Evolutionary conservation across 1,139 yeast species (phyloP), one percentile per base, ranked within the genome.

Genomic region (Debaryomyces subglobosus): DNA sequence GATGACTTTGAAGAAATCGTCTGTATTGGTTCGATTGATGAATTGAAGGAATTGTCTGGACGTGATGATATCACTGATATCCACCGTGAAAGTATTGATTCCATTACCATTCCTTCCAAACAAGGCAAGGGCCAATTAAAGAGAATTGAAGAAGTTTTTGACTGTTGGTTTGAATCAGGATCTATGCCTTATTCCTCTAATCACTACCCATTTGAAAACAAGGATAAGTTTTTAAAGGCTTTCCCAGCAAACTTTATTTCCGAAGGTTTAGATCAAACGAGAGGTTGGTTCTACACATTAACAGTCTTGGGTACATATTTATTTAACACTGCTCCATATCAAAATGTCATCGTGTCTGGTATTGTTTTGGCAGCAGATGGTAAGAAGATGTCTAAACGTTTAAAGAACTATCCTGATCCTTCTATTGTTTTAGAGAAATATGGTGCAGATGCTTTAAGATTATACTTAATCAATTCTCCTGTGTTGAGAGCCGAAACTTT

Each of bases 91-190:
- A 79, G 75, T 61, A 91, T 94, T 63, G 99, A 94, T 65, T 78
- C 85, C 52, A 85, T 94, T 66, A 91, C 97, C 53, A 94, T 94
- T 62, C 98, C 98, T 50, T 92, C 98, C n/a, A 78, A 84, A 64
- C 68, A 80, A 63, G 98, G 99, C 58, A 92, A 90, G 67, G 97
- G 97, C 58, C 74, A 67, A 30, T 82, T 95, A 71, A 87, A 75
- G 69, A 88, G 99, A 79, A 81, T 94, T 54, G 98, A 94, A 68
- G 99, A 94, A 72, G 99, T 95, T 47, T 95, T 95, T 64, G 99
- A 95, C 74, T 95, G 99, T 78, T 95, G 99, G 99, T 95, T 94
- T 65, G 99, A 95, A 77, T 90, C 97, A 29, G 99, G 99, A 59
- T 86, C 97, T 46, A 95, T 95, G 99, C 99, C 99, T 54, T 95